Evolutionary conservation across 169 alveolate genomes (phyloP).

Genomic region (Cryptosporidium viatorum): DNA sequence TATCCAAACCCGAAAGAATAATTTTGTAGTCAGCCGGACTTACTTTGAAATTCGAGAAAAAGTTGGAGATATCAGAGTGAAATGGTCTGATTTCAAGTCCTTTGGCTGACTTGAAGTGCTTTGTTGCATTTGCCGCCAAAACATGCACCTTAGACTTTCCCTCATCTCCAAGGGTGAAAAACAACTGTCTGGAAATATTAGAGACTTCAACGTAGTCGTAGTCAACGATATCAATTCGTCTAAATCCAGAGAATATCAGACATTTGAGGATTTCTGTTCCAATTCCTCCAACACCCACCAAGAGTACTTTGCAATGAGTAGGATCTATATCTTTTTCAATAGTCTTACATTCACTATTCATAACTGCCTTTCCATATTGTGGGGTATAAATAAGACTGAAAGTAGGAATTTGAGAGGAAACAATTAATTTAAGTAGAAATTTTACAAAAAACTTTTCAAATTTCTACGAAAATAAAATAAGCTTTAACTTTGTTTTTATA

Average conservation of each 20-base stretch:
- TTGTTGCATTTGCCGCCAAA: conserved; percentile 9
- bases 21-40: not conserved
- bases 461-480: too few relatives aligned
- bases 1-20: conserved; percentile 46
- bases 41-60: not conserved
- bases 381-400: not conserved
- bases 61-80: conserved; percentile 7
- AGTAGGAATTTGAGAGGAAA: not conserved
- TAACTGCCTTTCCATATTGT: not conserved
- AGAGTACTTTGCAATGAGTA: conserved; percentile 23
- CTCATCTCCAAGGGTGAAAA: conserved; percentile 22
- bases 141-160: conserved; percentile 58
- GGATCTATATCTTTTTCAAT: not conserved
- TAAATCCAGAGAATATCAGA: conserved; percentile 45
- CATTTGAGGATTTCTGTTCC: conserved; percentile 53
- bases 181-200: conserved; percentile 41
- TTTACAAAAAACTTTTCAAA: not conserved
- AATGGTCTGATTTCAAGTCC: conserved; percentile 27
- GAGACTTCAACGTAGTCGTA: conserved; percentile 46
- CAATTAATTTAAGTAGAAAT: not conserved
- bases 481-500: not conserved
- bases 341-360: not conserved
- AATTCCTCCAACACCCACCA: conserved; percentile 70
- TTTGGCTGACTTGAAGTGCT: conserved; percentile 9
- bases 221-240: conserved; percentile 54